A percentile compares a stretch with the other conserved stretches of the same genome.
Evolutionary conservation across 2,329 filamentous ascomycete species (phyloP).

Genomic region (Daldinia sp.): DNA sequence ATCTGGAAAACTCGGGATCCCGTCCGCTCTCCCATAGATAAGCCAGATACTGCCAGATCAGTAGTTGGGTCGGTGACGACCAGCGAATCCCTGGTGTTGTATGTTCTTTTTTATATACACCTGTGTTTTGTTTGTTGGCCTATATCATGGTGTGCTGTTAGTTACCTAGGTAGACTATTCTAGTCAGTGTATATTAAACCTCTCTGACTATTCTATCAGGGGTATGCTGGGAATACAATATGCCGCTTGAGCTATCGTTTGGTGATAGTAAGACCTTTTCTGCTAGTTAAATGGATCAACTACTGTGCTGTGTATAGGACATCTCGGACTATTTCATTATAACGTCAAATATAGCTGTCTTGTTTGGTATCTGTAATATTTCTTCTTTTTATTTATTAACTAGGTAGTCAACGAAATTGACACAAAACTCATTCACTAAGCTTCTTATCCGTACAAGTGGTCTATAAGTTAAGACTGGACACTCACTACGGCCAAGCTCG

Average conservation of each 20-base stretch:
- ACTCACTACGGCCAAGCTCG: not conserved
- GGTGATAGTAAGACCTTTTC: not conserved
- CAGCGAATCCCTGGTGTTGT: conserved; percentile 5
- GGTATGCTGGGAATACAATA: no score
- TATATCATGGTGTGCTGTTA: not conserved
- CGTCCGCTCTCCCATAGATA: not conserved
- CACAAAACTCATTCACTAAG: not conserved
- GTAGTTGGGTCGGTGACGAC: conserved; percentile 7
- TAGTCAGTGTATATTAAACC: no score
- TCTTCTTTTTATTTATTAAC: not conserved
- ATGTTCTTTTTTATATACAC: conserved; percentile 1
- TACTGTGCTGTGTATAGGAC: not conserved
- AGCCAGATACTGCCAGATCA: not conserved
- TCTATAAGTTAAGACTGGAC: not conserved
- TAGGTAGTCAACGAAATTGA: not conserved
- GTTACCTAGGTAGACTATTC: no score
- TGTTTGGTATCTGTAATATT: not conserved
- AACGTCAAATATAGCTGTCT: not conserved
- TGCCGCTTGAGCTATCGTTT: not conserved
- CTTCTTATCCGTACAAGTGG: not conserved
- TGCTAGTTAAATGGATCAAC: not conserved
- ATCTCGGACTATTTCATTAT: not conserved
- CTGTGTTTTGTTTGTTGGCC: not conserved
- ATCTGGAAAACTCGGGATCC: conserved; percentile 5
- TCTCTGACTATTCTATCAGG: no score